Percentiles rank a stretch among this genome's conserved stretches.
Evolutionary conservation across 2,329 filamentous ascomycete genomes (phyloP).

Genomic region (Fulvia fulva): DNA sequence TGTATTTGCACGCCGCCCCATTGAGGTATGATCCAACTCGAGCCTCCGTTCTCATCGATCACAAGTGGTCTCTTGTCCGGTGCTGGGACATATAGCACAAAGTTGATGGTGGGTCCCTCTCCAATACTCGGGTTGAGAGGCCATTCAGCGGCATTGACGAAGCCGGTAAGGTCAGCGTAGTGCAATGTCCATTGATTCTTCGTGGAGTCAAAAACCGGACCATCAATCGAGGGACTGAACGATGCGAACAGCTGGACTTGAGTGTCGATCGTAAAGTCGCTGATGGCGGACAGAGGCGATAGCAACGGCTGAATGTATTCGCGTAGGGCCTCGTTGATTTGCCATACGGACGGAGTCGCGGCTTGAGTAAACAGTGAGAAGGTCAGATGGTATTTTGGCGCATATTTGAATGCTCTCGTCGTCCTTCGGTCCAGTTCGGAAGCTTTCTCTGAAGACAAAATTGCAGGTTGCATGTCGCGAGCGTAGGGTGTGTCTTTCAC

Average conservation of each 20-base stretch:
- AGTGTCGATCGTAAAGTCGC: slow-evolving; percentile 93
- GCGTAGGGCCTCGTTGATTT: slow-evolving; percentile 75
- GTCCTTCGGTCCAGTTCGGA: slow-evolving; percentile 59
- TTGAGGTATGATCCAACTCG: slow-evolving; percentile 91
- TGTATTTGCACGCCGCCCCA: slow-evolving; percentile 80
- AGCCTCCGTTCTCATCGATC: slow-evolving; percentile 57
- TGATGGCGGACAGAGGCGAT: slow-evolving; percentile 72
- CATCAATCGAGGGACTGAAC: slow-evolving; percentile 59
- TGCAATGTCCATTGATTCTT: slow-evolving; percentile 64
- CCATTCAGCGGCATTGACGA: slow-evolving; percentile 98
- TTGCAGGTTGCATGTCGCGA: slow-evolving; percentile 22
- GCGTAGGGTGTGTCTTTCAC: slow-evolving; percentile 29
- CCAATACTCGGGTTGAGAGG: slow-evolving; percentile 92
- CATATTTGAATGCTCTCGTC: slow-evolving; percentile 83
- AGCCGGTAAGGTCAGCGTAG: slow-evolving; percentile 85
- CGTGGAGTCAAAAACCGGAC: slow-evolving; percentile 51
- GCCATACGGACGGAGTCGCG: slow-evolving; percentile 78
- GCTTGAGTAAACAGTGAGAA: slow-evolving; percentile 90
- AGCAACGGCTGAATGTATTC: slow-evolving; percentile 80
- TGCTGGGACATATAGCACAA: slow-evolving; percentile 83
- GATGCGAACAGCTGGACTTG: slow-evolving; percentile 90
- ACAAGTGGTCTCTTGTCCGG: slow-evolving; percentile 58
- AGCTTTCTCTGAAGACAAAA: slow-evolving; percentile 27
- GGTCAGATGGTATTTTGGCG: slow-evolving; percentile 89
- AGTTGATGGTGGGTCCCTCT: slow-evolving; percentile 89